A percentile compares a stretch with the other conserved stretches of the same genome.
phyloP scores from a whole-genome alignment of 495 filamentous ascomycete species.

The Neurospora sp. region DNA sequence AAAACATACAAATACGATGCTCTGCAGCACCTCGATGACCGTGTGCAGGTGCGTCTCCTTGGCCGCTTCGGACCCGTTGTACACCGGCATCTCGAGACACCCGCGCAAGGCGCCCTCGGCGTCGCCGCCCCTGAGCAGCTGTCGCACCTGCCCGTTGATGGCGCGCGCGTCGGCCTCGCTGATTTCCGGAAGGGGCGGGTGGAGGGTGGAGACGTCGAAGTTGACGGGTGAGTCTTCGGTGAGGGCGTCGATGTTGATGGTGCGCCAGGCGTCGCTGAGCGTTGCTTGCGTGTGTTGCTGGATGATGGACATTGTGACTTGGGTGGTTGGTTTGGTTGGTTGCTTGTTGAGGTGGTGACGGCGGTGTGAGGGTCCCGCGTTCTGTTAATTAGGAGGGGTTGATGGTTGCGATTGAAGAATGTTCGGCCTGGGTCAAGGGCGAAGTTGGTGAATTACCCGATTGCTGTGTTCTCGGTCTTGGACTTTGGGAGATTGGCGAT shows the following conservation, averaged over 20 bases:
- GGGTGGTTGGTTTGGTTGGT: background rate
- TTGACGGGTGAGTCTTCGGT: conserved; percentile 80
- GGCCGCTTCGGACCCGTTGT: conserved; percentile 53
- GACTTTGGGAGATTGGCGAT: background rate
- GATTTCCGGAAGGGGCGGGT: conserved; percentile 56
- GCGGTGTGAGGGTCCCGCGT: background rate
- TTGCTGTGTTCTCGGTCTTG: background rate
- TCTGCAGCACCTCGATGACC: conserved; percentile 79
- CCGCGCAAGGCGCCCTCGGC: conserved; percentile 71
- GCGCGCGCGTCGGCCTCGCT: conserved; percentile 62
- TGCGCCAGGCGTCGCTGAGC: conserved; percentile 63
- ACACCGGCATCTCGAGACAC: conserved; percentile 59
- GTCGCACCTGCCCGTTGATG: conserved; percentile 66
- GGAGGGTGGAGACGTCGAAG: conserved; percentile 73
- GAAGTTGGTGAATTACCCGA: background rate
- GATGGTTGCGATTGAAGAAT: background rate
- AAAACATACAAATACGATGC: conserved; percentile 60
- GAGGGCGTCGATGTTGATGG: conserved; percentile 84
- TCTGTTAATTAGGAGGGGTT: background rate
- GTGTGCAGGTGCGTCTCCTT: conserved; percentile 79
- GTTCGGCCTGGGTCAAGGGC: background rate
- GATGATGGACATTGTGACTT: conserved; percentile 44
- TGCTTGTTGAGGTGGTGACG: background rate
- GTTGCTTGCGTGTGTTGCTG: conserved; percentile 42
- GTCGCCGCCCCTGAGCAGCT: conserved; percentile 77